These are phyloP conservation scores for Parathielavia appendiculata DNA, from an alignment of 495 filamentous ascomycete species.

Conservation along the genomic window DNA sequence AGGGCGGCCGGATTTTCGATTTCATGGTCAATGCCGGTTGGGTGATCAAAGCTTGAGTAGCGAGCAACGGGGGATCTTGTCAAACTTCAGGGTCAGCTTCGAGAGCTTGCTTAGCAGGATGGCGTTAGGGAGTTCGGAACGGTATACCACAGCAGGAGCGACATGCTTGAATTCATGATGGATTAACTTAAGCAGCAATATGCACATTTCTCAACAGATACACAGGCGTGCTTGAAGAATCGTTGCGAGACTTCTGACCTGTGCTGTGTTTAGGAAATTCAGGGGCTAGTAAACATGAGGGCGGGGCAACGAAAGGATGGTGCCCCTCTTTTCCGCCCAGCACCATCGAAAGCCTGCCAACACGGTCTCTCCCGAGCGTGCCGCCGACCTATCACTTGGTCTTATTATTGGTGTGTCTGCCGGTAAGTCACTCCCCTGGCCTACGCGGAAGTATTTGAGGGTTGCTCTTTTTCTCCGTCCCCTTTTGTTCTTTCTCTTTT, in stretches of 20 bases:
- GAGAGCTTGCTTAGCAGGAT: neutral
- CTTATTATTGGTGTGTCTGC: slow-evolving; percentile 14
- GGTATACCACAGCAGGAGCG: slow-evolving; percentile 16
- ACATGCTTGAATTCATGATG: slow-evolving; percentile 1
- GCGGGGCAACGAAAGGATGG: slow-evolving; percentile 10
- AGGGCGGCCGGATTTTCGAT: slow-evolving; percentile 71
- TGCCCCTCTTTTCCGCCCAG: neutral
- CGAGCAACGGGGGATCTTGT: neutral
- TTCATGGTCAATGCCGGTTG: slow-evolving; percentile 92
- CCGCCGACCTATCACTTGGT: too few species aligned
- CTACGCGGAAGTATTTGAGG: slow-evolving; percentile 7
- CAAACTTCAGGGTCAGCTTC: neutral
- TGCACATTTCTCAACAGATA: neutral
- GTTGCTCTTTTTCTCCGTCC: neutral
- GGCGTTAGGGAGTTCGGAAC: slow-evolving; percentile 1
- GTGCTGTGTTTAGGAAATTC: slow-evolving; percentile 3
- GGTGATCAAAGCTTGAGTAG: slow-evolving; percentile 66
- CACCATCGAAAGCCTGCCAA: neutral
- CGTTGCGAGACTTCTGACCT: neutral
- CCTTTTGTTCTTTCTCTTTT: neutral
- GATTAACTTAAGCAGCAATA: neutral
- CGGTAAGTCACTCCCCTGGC: slow-evolving; percentile 7
- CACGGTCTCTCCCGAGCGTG: neutral
- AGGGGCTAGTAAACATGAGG: slow-evolving; percentile 4
- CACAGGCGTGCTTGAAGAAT: neutral